Evolutionary conservation across 2,329 filamentous ascomycete genomes (phyloP), one percentile per base, ranked within the genome.

Genomic region (Aspergillus hiratsukae): DNA sequence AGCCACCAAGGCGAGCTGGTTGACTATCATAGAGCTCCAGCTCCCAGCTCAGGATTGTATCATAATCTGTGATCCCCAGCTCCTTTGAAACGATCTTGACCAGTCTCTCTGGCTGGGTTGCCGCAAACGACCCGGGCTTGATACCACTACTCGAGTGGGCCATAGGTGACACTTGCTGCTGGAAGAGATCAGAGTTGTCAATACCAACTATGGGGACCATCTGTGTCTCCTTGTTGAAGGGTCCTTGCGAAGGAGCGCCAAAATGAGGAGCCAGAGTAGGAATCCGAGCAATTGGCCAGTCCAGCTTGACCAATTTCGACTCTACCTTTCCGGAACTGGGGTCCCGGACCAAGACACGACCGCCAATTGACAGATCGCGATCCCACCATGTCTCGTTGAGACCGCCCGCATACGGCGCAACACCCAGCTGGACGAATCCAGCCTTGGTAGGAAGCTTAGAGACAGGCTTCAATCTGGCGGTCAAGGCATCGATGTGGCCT

Each of bases 311-410:
- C 48, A 97, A 81, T 77, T 87, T 90, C 29, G 84, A 86, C 23
- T 83, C 80, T 37, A 95, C 90, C 81, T 93, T 95, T 63, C 88
- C 88, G 2, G 84, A 83, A 49, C 79, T 76, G 4, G 81, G 71
- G 64, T 96, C 87, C 61, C 87, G 89, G 48, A 97, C 87, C 50
- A 97, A 80, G 3, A 97, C 93, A 48, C 91, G 83, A 41, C 94
- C 94, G 61, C 91, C 94, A 65, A 97, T 89, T 62, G 89, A 87
- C 52, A 99, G 82, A 73, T 99, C 94, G 40, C 94, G 85, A 73
- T 97, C 94, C 93, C 92, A 97, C 94, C 94, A 97, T 1, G 94
- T 97, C 60, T 81, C 80, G 70, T 92, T 94, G 59, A 97, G 77
- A 1, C 81, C 91, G 51, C 94, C 93, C 9, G 91, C 93, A 71